Percentiles rank a stretch among this genome's conserved stretches.
These are phyloP conservation scores for Leishmania tropica DNA, from an alignment of 208 protist species.

Conservation along the genomic window DNA sequence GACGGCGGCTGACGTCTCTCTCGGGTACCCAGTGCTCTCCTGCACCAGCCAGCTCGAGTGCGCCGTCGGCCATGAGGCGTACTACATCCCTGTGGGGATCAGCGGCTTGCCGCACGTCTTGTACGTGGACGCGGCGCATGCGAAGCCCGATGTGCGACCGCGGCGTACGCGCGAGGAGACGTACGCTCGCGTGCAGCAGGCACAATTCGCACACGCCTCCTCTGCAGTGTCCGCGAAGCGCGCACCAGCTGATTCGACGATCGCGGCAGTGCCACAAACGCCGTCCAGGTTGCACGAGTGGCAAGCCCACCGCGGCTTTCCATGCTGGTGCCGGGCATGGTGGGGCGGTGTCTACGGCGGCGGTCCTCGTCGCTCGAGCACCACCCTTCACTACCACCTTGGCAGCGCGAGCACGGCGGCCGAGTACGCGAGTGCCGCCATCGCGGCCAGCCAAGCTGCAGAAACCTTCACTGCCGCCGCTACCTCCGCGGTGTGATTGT, in stretches of 20 bases:
- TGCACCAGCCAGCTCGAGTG: background rate
- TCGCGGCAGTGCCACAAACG: background rate
- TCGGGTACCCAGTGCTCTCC: conserved; percentile 28
- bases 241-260: background rate
- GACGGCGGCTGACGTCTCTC: conserved; percentile 14
- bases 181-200: conserved; percentile 39
- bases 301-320: conserved; percentile 25
- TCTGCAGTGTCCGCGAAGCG: background rate
- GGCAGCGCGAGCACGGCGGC: conserved; percentile 30
- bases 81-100: conserved; percentile 56
- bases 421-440: conserved; percentile 22
- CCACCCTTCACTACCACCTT: conserved; percentile 50
- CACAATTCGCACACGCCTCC: conserved; percentile 36
- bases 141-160: conserved; percentile 39
- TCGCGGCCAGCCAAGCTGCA: conserved; percentile 27
- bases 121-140: conserved; percentile 46
- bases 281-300: conserved; percentile 13
- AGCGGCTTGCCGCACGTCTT: conserved; percentile 59
- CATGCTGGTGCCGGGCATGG: conserved; percentile 45
- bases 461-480: conserved; percentile 1
- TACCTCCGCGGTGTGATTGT: background rate
- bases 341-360: conserved; percentile 70
- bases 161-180: conserved; percentile 35
- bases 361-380: conserved; percentile 5
- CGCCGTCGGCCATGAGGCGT: background rate